Conservation (phyloP, 2,329 filamentous ascomycete genomes). For the Neophaeococcomyces aloes region DNA sequence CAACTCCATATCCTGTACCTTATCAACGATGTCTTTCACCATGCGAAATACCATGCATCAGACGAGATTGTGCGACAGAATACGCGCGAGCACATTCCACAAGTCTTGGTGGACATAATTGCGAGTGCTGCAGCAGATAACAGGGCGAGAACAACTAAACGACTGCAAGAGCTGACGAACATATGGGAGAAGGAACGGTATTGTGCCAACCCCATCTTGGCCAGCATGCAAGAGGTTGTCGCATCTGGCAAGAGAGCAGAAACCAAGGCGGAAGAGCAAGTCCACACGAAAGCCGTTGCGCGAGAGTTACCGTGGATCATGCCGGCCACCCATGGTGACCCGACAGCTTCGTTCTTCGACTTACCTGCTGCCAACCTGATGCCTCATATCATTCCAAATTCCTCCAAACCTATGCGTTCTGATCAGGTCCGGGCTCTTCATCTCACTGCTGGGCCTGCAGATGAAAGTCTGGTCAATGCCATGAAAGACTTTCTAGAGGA, state of each 20-base stretch:
- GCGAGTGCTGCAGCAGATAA: slow-evolving; percentile 43
- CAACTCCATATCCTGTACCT: slow-evolving; percentile 68
- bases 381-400: slow-evolving; percentile 66
- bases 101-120: slow-evolving; percentile 52
- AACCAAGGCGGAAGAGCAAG: slow-evolving; percentile 15
- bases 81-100: slow-evolving; percentile 48
- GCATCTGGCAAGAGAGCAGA: slow-evolving; percentile 6
- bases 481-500: slow-evolving; percentile 62
- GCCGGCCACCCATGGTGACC: slow-evolving; percentile 67
- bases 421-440: slow-evolving; percentile 61
- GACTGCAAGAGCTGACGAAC: slow-evolving; percentile 53
- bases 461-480: slow-evolving; percentile 53
- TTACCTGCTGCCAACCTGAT: slow-evolving; percentile 73
- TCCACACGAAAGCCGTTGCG: slow-evolving; percentile 26
- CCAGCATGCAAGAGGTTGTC: slow-evolving; percentile 44
- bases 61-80: slow-evolving; percentile 30
- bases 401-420: slow-evolving; percentile 61
- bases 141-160: slow-evolving; percentile 55
- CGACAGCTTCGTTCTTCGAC: slow-evolving; percentile 65
- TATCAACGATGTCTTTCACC: slow-evolving; percentile 66
- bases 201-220: slow-evolving; percentile 44
- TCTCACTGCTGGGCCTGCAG: slow-evolving; percentile 57
- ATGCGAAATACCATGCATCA: slow-evolving; percentile 43
- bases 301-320: slow-evolving; percentile 55
- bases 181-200: slow-evolving; percentile 62